These are phyloP conservation scores for Tilletia caries DNA, from an alignment of 1,284 basidiomycete genomes.

Conservation along the genomic window DNA sequence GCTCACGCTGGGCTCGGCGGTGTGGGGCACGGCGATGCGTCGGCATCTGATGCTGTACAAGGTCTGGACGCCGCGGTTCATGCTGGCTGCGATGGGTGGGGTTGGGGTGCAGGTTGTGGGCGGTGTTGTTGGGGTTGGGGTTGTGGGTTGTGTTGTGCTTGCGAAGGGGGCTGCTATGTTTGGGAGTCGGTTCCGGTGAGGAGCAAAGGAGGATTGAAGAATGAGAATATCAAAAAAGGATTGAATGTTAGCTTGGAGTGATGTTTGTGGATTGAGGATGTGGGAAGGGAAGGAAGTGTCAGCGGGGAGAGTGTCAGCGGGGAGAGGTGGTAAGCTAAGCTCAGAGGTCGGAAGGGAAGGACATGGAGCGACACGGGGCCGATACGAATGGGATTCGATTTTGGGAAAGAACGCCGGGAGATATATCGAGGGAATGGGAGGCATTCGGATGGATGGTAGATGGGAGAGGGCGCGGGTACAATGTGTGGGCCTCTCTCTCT, in stretches of 20 bases:
- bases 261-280: background rate
- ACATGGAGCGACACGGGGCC: no score
- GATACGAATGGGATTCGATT: no score
- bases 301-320: background rate
- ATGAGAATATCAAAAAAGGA: no score
- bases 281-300: background rate
- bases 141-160: conserved; percentile 8
- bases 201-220: no score
- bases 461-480: no score
- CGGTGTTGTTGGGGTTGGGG: background rate
- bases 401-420: no score
- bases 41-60: conserved; percentile 99
- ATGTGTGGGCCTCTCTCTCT: background rate
- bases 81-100: conserved; percentile 64
- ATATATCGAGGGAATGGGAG: no score
- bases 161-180: conserved; percentile 12
- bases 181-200: conserved; percentile 9
- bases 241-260: background rate
- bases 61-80: conserved; percentile 91
- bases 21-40: conserved; percentile 72
- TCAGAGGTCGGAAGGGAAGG: no score
- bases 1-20: conserved; percentile 66
- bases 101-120: conserved; percentile 57
- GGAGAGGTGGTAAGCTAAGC: background rate
- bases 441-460: no score